Evolutionary conservation across 202 grass and related monocot species (phyloP).

Genomic region (Eragrostis tef): DNA sequence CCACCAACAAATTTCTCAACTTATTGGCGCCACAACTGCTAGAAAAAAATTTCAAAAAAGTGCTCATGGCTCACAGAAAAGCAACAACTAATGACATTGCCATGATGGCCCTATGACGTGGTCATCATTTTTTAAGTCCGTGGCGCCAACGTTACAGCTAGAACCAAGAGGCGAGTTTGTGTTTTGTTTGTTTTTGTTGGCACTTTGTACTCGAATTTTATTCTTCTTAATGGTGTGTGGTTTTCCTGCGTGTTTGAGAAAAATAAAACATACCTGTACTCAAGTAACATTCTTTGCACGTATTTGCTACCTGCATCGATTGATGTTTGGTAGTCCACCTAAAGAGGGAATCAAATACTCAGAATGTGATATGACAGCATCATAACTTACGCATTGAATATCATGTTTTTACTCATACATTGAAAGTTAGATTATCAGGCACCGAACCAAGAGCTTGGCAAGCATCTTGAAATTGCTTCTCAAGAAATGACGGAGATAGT

Average conservation of each 20-base stretch:
- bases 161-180: too few relatives aligned
- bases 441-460: conserved; percentile 60
- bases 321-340: conserved; percentile 90
- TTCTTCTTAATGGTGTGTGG: too few relatives aligned
- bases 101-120: too few relatives aligned
- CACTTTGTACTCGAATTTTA: too few relatives aligned
- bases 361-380: conserved; percentile 44
- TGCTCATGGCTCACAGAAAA: conserved; percentile 12
- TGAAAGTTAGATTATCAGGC: conserved; percentile 61
- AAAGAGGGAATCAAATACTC: conserved; percentile 43
- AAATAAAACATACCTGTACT: conserved; percentile 67
- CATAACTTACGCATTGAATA: conserved; percentile 6
- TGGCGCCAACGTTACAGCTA: too few relatives aligned
- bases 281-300: conserved; percentile 82
- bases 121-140: too few relatives aligned
- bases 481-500: conserved; percentile 74
- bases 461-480: conserved; percentile 92
- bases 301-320: conserved; percentile 79
- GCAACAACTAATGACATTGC: not conserved
- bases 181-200: too few relatives aligned
- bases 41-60: too few relatives aligned
- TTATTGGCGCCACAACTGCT: too few relatives aligned
- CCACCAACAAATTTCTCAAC: too few relatives aligned
- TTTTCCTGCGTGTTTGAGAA: too few relatives aligned
- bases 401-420: conserved; percentile 48